Evolutionary conservation across 208 protist genomes (phyloP), one percentile per base, ranked within the genome.

Genomic region (Lotmaria passim): DNA sequence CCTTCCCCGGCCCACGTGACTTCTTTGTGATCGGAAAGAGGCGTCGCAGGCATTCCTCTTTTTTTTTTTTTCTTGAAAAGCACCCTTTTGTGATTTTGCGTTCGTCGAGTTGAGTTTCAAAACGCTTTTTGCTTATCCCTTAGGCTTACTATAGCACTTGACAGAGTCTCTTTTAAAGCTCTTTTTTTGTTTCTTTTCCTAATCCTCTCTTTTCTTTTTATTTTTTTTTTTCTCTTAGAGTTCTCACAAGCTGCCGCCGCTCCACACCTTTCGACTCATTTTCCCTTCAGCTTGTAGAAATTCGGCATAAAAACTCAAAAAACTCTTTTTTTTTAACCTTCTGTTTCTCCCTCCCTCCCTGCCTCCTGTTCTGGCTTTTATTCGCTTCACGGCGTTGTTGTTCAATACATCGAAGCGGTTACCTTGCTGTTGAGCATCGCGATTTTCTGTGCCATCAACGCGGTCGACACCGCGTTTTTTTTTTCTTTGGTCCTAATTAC

Each of bases 371-470:
- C 11, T 39, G 28, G 14, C 24, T 17, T 52, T 66, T 55, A 28
- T 48, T 62, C 56, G 38, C 39, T 62, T 62, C 56, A 28, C 39
- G 30, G n/a, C 39, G 14, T 62, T 28, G 21, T 11, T 60, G 15
- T 23, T n/a, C 17, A 33, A 41, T 26, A n/a, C 21, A 31, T 48
- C 11, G n/a, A 36, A 17, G 56, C 17, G n/a, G 17, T 62, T 50
- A 31, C 21, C 34, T 34, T 23, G 56, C 24, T 48, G 10, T n/a
- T n/a, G n/a, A n/a, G n/a, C 34, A 26, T 36, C 48, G 56, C 15
- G 38, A 39, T 48, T 62, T 65, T 28, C 46, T 7, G n/a, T 53
- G 11, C 59, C 46, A 38, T 38, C 44, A 34, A 55, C 62, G 62
- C 50, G 56, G 62, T 56, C 39, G 34, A 59, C n/a, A n/a, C n/a